Evolutionary conservation across 2,329 filamentous ascomycete genomes (phyloP).

Genomic region (Drechslera avenae): DNA sequence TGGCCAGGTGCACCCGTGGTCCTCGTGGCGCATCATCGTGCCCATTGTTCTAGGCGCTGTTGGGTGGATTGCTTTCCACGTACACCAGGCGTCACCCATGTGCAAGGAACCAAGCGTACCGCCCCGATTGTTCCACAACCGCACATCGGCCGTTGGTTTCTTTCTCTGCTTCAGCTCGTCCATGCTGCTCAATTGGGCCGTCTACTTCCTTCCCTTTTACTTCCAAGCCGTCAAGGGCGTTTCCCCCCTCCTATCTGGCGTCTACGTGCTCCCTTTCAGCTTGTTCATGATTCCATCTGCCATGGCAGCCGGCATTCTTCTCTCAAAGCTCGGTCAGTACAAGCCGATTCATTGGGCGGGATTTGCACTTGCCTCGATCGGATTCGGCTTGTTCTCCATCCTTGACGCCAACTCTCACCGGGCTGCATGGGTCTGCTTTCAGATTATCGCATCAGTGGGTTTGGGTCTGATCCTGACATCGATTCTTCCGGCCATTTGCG

Average conservation of each 20-base stretch:
- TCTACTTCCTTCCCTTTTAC: conserved; percentile 36
- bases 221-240: conserved; percentile 37
- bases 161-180: conserved; percentile 39
- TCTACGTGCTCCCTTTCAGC: conserved; percentile 36
- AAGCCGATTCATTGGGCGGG: conserved; percentile 35
- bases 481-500: conserved; percentile 39
- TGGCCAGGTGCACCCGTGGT: conserved; percentile 53
- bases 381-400: conserved; percentile 24
- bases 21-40: conserved; percentile 45
- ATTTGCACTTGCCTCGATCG: conserved; percentile 28
- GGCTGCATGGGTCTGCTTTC: conserved; percentile 28
- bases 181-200: conserved; percentile 35
- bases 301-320: conserved; percentile 26
- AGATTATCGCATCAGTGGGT: conserved; percentile 31
- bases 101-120: conserved; percentile 49
- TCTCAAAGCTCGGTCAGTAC: conserved; percentile 32
- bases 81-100: conserved; percentile 48
- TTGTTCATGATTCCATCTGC: conserved; percentile 31
- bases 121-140: conserved; percentile 52
- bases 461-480: conserved; percentile 34
- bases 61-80: conserved; percentile 47
- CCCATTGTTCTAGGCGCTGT: conserved; percentile 54
- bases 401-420: conserved; percentile 18
- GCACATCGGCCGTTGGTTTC: conserved; percentile 48
- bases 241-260: conserved; percentile 28